Conservation (phyloP, 2,329 filamentous ascomycete species). For the Xylaria sp. region DNA sequence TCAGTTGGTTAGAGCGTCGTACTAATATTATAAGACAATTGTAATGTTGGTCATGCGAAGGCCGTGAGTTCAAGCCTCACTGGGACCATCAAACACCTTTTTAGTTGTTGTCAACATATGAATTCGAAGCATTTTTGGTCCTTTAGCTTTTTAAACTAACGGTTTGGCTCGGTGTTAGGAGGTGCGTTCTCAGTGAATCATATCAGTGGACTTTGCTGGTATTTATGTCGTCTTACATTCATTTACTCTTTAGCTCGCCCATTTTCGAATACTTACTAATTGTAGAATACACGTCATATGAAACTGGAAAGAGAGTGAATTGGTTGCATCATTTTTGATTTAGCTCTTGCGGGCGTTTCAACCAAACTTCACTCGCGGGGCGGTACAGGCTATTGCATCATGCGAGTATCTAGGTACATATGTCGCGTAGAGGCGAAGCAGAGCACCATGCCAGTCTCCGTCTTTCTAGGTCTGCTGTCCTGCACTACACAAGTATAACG, state of each 20-base stretch:
- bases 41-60: slow-evolving; percentile 9
- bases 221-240: neutral
- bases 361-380: slow-evolving; percentile 13
- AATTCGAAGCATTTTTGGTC: neutral
- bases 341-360: slow-evolving; percentile 9
- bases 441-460: slow-evolving; percentile 7
- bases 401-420: slow-evolving; percentile 16
- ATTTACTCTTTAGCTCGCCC: neutral
- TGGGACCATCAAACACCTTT: neutral
- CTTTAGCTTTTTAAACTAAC: neutral
- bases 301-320: neutral
- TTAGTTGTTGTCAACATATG: neutral
- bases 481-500: slow-evolving; percentile 14
- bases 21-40: slow-evolving; percentile 7
- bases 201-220: too few species aligned
- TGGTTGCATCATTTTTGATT: slow-evolving; percentile 19
- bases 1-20: slow-evolving; percentile 18
- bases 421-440: slow-evolving; percentile 1
- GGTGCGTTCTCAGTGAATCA: neutral
- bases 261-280: neutral
- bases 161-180: neutral
- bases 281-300: neutral
- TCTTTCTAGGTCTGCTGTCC: slow-evolving; percentile 8
- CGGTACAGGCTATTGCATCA: slow-evolving; percentile 14
- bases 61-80: slow-evolving; percentile 16